A percentile compares a stretch with the other conserved stretches of the same genome.
Conservation (phyloP, 208 protist species). For the Trypanosoma caninum region DNA sequence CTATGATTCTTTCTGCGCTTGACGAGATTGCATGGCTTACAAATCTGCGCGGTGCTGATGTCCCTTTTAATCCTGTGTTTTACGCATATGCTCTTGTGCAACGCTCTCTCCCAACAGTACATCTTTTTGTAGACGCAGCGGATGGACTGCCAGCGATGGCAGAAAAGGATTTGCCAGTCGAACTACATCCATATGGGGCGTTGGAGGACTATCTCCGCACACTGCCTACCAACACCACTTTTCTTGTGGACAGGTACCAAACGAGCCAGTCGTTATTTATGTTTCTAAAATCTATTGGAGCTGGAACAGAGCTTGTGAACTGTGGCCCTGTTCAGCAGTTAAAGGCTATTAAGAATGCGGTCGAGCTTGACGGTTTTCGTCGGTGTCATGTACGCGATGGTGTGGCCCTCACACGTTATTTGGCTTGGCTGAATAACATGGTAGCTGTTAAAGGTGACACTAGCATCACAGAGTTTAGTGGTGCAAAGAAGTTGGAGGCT, state of each 20-base stretch:
- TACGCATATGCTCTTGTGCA: slow-evolving; percentile 80
- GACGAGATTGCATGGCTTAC: slow-evolving; percentile 93
- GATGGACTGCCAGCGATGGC: slow-evolving; percentile 32
- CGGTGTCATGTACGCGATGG: slow-evolving; percentile 92
- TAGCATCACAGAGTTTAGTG: slow-evolving; percentile 84
- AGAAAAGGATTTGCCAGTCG: slow-evolving; percentile 26
- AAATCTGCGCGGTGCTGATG: slow-evolving; percentile 87
- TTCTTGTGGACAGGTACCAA: slow-evolving; percentile 67
- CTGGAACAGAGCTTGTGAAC: slow-evolving; percentile 34
- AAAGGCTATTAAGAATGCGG: slow-evolving; percentile 92
- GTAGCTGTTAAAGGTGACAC: slow-evolving; percentile 52
- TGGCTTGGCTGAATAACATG: slow-evolving; percentile 88
- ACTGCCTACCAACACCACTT: slow-evolving; percentile 32
- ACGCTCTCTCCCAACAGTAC: slow-evolving; percentile 13
- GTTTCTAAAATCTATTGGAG: slow-evolving; percentile 31
- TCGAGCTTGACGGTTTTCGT: slow-evolving; percentile 91
- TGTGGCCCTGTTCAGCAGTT: slow-evolving; percentile 70
- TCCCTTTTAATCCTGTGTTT: slow-evolving; percentile 92
- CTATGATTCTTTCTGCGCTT: slow-evolving; percentile 82
- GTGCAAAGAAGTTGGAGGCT: slow-evolving; percentile 61
- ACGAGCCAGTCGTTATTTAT: slow-evolving; percentile 64
- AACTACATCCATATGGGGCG: slow-evolving; percentile 71
- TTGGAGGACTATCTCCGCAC: slow-evolving; percentile 50
- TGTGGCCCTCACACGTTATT: slow-evolving; percentile 87
- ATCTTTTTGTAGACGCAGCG: slow-evolving; percentile 27